Evolutionary conservation across 192 early-diverging fungal species (phyloP).

Genomic region (Dispira simplex): DNA sequence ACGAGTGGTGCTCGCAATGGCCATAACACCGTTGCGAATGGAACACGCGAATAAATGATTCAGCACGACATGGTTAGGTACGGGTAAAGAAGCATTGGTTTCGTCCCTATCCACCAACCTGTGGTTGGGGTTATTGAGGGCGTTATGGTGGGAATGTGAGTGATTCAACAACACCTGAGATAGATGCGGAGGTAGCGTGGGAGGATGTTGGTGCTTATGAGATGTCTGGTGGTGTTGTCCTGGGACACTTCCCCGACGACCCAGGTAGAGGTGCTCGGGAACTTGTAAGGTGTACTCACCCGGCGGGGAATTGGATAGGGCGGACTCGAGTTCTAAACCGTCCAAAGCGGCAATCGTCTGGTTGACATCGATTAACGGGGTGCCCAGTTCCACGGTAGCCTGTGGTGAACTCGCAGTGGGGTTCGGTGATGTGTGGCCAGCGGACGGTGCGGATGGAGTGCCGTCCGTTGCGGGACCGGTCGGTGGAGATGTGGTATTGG

Average conservation of each 20-base stretch:
- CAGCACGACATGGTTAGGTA: constrained; percentile 83
- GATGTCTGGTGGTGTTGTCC: constrained; percentile 16
- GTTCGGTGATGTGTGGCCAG: not conserved
- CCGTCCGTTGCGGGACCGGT: not conserved
- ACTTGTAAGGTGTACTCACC: constrained; percentile 44
- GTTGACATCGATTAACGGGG: not conserved
- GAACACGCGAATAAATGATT: constrained; percentile 95
- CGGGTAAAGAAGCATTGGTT: constrained; percentile 54
- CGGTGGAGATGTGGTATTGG: not conserved
- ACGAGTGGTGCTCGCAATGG: constrained; percentile 73
- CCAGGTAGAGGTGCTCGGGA: constrained; percentile 27
- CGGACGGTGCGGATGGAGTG: not conserved
- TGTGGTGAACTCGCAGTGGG: not conserved
- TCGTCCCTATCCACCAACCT: constrained; percentile 54
- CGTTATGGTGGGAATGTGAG: constrained; percentile 11
- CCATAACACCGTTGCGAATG: constrained; percentile 93
- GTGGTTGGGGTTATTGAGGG: not conserved
- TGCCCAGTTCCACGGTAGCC: not conserved
- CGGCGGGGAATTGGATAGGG: constrained; percentile 38
- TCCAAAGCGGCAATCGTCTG: not conserved
- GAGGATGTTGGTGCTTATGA: constrained; percentile 46
- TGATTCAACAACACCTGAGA: constrained; percentile 83
- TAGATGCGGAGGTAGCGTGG: constrained; percentile 80
- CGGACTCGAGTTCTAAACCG: constrained; percentile 20
- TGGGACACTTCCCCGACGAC: constrained; percentile 14